A percentile compares a stretch with the other conserved stretches of the same genome.
phyloP scores from a whole-genome alignment of 2,329 filamentous ascomycete species.

The Claviceps spartinae region DNA sequence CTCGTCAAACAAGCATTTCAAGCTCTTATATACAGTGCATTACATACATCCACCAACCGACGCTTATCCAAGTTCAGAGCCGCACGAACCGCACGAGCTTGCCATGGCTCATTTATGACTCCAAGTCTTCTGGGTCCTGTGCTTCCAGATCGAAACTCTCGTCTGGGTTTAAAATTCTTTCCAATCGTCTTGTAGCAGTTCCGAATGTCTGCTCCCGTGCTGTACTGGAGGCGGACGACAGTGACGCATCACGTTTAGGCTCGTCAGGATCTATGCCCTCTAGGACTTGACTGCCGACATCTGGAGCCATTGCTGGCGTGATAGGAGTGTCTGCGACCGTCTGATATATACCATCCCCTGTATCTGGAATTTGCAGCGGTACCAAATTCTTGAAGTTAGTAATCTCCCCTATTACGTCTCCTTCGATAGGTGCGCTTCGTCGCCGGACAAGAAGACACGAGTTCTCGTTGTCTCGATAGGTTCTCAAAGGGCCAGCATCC shows the following conservation, averaged over 20 bases:
- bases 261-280: background rate
- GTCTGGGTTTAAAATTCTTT: conserved; percentile 1
- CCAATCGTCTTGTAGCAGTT: conserved; percentile 8
- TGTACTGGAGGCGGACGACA: conserved; percentile 11
- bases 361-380: background rate
- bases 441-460: conserved; percentile 15
- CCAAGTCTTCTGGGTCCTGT: conserved; percentile 7
- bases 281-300: background rate
- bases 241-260: conserved; percentile 4
- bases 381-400: conserved; percentile 8
- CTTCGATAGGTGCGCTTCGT: conserved; percentile 14
- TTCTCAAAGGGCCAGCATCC: conserved; percentile 3
- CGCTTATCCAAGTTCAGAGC: background rate
- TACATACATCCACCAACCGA: background rate
- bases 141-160: conserved; percentile 8
- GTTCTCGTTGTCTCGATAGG: conserved; percentile 10
- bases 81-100: background rate
- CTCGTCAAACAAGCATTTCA: background rate
- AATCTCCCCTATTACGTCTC: conserved; percentile 14
- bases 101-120: background rate
- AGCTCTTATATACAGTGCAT: conserved; percentile 1
- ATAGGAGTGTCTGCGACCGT: background rate
- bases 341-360: background rate
- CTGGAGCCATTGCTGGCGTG: background rate
- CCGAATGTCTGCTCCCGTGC: conserved; percentile 11